Percentiles rank a stretch among this genome's conserved stretches.
These are phyloP conservation scores for Dentipellis fragilis DNA, from an alignment of 768 basidiomycete genomes.

Conservation along the genomic window DNA sequence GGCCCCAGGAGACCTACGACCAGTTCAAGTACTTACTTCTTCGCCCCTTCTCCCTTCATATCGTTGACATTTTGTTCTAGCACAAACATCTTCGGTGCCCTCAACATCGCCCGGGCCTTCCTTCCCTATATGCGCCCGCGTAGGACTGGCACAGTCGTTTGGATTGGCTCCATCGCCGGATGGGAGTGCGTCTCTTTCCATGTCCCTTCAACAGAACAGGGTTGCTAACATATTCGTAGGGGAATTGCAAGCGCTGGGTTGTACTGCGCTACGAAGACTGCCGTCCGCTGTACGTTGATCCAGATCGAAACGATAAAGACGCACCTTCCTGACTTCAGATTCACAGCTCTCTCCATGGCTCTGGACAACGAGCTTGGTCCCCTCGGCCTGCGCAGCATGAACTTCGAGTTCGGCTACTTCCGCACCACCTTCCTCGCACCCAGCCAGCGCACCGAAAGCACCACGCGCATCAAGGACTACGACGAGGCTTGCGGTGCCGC, in stretches of 20 bases:
- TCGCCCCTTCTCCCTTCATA: background rate
- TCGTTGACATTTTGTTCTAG: background rate
- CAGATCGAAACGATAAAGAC: background rate
- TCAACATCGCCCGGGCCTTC: constrained; percentile 14
- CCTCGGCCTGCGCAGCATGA: constrained; percentile 27
- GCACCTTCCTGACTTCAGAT: too few species aligned
- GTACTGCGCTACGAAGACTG: background rate
- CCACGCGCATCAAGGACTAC: constrained; percentile 22
- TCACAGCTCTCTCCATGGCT: constrained; percentile 10
- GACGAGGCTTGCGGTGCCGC: background rate
- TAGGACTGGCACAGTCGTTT: constrained; percentile 12
- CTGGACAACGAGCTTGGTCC: constrained; percentile 11
- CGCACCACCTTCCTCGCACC: constrained; percentile 25
- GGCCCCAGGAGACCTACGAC: constrained; percentile 14
- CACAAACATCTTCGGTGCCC: constrained; percentile 14
- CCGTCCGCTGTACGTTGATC: background rate
- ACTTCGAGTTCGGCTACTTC: constrained; percentile 32
- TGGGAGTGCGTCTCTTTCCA: constrained; percentile 1
- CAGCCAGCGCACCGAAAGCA: constrained; percentile 12
- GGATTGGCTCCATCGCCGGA: constrained; percentile 10
- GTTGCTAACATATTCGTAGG: too few species aligned
- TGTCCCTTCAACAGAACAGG: too few species aligned
- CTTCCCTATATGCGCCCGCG: constrained; percentile 15
- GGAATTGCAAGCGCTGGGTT: background rate
- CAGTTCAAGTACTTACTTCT: constrained; percentile 10